Percentiles rank a stretch among this genome's conserved stretches.
These are phyloP conservation scores for Hevea brasiliensis DNA, from an alignment of 345 rosid genomes.

Conservation along the genomic window DNA sequence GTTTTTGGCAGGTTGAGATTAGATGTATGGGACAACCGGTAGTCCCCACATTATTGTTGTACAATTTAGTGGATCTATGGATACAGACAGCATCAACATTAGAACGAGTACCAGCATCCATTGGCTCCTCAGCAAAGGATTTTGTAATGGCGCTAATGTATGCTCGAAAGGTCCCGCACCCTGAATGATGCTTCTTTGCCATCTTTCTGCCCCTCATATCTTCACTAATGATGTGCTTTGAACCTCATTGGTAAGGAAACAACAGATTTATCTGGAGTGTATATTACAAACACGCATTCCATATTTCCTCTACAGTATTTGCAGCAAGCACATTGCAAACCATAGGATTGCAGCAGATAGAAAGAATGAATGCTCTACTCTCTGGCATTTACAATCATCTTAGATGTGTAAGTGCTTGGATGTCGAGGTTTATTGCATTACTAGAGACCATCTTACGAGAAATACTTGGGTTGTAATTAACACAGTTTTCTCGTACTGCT, in stretches of 20 bases:
- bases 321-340: background rate
- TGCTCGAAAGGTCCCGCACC: constrained; percentile 27
- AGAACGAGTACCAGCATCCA: constrained; percentile 17
- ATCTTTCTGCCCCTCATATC: background rate
- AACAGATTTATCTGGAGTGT: constrained; percentile 16
- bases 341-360: background rate
- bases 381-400: background rate
- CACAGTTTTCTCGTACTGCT: background rate
- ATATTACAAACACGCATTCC: constrained; percentile 1
- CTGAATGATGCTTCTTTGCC: constrained; percentile 15
- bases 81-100: constrained; percentile 18
- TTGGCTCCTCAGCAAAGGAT: constrained; percentile 33
- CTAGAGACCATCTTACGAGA: background rate
- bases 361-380: background rate
- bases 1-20: constrained; percentile 33
- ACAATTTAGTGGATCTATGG: constrained; percentile 30
- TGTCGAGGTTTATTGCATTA: background rate
- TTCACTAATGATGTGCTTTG: constrained; percentile 5
- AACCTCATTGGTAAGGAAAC: background rate
- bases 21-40: constrained; percentile 33
- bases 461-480: background rate
- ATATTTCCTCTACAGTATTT: background rate
- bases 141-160: constrained; percentile 34
- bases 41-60: constrained; percentile 23
- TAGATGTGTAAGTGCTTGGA: background rate